Conservation (phyloP, 106 monocot genomes). For the Dendrobium chrysotoxum region DNA sequence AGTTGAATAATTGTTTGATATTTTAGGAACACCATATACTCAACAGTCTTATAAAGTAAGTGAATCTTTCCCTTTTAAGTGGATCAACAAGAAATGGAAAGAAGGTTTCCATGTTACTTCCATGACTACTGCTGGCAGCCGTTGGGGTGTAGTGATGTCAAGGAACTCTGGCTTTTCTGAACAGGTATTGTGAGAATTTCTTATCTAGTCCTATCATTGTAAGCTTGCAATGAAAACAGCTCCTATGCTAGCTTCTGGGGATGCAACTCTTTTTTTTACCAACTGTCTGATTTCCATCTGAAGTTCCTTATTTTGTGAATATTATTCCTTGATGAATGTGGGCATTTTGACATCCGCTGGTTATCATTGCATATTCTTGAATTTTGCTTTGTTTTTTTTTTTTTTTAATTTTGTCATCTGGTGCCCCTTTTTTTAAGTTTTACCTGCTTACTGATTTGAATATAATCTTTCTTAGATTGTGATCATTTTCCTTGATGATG, state of each 20-base stretch:
- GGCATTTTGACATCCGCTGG: neutral
- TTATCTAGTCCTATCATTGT: neutral
- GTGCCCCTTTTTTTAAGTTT: neutral
- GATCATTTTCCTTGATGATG: neutral
- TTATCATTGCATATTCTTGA: neutral
- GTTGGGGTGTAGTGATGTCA: conserved; percentile 96
- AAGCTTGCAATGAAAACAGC: neutral
- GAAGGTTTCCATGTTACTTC: conserved; percentile 98
- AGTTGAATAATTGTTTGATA: conserved; percentile 6
- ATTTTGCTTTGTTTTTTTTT: neutral
- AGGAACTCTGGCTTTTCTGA: conserved; percentile 86
- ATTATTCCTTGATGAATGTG: neutral
- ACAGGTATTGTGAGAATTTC: conserved; percentile 42
- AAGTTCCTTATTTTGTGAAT: neutral
- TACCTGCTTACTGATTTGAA: neutral
- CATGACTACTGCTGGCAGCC: conserved; percentile 86
- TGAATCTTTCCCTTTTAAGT: conserved; percentile 96
- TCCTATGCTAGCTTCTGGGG: neutral
- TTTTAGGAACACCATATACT: conserved; percentile 76
- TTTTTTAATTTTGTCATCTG: neutral
- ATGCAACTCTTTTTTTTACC: neutral
- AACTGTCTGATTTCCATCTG: neutral
- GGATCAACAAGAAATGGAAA: conserved; percentile 99
- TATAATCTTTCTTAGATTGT: neutral
- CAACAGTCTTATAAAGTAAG: conserved; percentile 98